Conservation (phyloP, 352 stramenopile species). For the Globisporangium viniferum region DNA sequence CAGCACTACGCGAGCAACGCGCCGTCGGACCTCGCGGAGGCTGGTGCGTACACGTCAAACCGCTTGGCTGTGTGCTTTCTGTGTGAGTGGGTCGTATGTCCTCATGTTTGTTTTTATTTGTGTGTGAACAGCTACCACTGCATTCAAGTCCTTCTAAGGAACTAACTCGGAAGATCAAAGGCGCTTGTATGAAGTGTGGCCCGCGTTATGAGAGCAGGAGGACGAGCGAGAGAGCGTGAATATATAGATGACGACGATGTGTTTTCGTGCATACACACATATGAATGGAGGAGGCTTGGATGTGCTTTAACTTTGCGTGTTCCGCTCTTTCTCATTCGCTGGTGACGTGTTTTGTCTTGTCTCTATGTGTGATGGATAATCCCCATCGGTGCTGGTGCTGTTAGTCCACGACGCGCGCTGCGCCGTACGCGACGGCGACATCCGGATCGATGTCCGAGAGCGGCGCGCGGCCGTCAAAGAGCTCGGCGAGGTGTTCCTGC, state of each 20-base stretch:
- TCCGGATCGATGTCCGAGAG: constrained; percentile 64
- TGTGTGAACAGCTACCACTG: constrained; percentile 20
- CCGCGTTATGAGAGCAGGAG: neutral
- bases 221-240: neutral
- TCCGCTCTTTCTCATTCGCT: neutral
- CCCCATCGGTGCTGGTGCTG: neutral
- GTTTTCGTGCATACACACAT: neutral
- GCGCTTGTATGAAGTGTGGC: neutral
- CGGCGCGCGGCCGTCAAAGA: constrained; percentile 47
- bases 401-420: constrained; percentile 52
- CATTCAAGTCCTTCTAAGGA: constrained; percentile 31
- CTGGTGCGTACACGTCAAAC: constrained; percentile 26
- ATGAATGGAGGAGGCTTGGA: constrained; percentile 5
- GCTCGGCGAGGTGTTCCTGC: constrained; percentile 30
- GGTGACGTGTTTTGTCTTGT: neutral
- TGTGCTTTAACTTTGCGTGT: neutral
- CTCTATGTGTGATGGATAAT: neutral
- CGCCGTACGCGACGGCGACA: constrained; percentile 62
- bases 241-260: constrained; percentile 1
- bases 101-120: neutral
- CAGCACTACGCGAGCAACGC: constrained; percentile 36
- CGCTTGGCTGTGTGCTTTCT: too few relatives aligned
- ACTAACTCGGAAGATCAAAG: neutral
- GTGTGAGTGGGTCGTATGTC: neutral
- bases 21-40: constrained; percentile 37